Percentiles rank a stretch among this genome's conserved stretches.
These are phyloP conservation scores for Primulina eburnea DNA, from an alignment of 257 asterid genomes.

Conservation along the genomic window DNA sequence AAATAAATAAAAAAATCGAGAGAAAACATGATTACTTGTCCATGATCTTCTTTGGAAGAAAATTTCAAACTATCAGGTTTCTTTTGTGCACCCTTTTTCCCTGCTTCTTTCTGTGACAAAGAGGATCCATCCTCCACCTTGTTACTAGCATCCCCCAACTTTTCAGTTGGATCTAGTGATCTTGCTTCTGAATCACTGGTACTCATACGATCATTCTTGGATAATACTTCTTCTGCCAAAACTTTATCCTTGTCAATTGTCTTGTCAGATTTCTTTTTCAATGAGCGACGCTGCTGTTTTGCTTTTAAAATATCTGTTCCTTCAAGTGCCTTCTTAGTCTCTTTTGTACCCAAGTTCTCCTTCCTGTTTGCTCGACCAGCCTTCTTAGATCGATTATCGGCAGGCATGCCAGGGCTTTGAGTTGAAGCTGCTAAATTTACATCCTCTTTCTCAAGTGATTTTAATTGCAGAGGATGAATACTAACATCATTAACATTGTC, in stretches of 20 bases:
- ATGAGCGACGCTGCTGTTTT: conserved; percentile 26
- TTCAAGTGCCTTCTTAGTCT: conserved; percentile 33
- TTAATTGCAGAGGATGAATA: conserved; percentile 39
- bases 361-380: conserved; percentile 35
- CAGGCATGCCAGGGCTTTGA: conserved; percentile 46
- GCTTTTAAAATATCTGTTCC: conserved; percentile 34
- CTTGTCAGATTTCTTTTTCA: conserved; percentile 31
- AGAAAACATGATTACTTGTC: conserved; percentile 36
- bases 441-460: conserved; percentile 47
- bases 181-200: conserved; percentile 48
- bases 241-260: conserved; percentile 24
- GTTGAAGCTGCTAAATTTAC: conserved; percentile 46
- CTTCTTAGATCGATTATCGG: conserved; percentile 38
- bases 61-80: too few species aligned
- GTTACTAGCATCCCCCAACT: conserved; percentile 30
- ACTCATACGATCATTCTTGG: conserved; percentile 39
- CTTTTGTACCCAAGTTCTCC: conserved; percentile 41
- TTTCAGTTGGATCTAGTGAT: conserved; percentile 32
- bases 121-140: conserved; percentile 35
- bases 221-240: conserved; percentile 34
- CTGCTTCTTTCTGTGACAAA: conserved; percentile 33
- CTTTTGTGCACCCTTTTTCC: conserved; percentile 40
- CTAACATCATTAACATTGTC: conserved; percentile 40
- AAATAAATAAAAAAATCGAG: conserved; percentile 13
- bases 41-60: conserved; percentile 37